Conservation (phyloP, 2,329 filamentous ascomycete species). For the Monilinia fructigena region DNA sequence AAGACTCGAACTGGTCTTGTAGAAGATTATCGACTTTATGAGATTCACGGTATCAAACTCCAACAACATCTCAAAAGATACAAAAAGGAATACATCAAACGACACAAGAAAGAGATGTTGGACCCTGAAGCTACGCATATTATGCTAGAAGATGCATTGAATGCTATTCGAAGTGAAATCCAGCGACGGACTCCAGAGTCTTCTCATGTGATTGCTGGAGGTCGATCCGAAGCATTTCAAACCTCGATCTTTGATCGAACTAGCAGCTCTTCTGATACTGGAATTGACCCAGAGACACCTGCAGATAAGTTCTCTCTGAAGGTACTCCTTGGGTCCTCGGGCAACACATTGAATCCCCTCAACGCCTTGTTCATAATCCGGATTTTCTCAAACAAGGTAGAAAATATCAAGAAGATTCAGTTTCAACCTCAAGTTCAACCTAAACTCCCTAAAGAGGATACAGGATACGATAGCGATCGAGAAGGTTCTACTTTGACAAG, state of each 20-base stretch:
- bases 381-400: slow-evolving; percentile 27
- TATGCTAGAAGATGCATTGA: slow-evolving; percentile 43
- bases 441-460: slow-evolving; percentile 30
- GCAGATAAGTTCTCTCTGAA: slow-evolving; percentile 35
- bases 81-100: slow-evolving; percentile 40
- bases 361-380: slow-evolving; percentile 28
- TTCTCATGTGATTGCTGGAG: slow-evolving; percentile 43
- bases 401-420: slow-evolving; percentile 23
- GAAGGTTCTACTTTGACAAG: slow-evolving; percentile 34
- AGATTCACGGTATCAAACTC: slow-evolving; percentile 52
- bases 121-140: slow-evolving; percentile 38
- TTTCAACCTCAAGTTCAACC: slow-evolving; percentile 29
- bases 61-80: slow-evolving; percentile 45
- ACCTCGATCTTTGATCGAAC: slow-evolving; percentile 53
- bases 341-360: slow-evolving; percentile 34
- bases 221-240: slow-evolving; percentile 39
- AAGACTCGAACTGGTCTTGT: slow-evolving; percentile 47
- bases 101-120: slow-evolving; percentile 24
- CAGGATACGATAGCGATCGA: slow-evolving; percentile 37
- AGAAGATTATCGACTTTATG: slow-evolving; percentile 53
- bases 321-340: slow-evolving; percentile 35
- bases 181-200: slow-evolving; percentile 46
- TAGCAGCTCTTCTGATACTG: slow-evolving; percentile 50
- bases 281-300: slow-evolving; percentile 43
- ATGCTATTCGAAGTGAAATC: slow-evolving; percentile 45